Percentiles rank a stretch among this genome's conserved stretches.
phyloP scores from a whole-genome alignment of 2,329 filamentous ascomycete species.

The Nannizzia gypsea region DNA sequence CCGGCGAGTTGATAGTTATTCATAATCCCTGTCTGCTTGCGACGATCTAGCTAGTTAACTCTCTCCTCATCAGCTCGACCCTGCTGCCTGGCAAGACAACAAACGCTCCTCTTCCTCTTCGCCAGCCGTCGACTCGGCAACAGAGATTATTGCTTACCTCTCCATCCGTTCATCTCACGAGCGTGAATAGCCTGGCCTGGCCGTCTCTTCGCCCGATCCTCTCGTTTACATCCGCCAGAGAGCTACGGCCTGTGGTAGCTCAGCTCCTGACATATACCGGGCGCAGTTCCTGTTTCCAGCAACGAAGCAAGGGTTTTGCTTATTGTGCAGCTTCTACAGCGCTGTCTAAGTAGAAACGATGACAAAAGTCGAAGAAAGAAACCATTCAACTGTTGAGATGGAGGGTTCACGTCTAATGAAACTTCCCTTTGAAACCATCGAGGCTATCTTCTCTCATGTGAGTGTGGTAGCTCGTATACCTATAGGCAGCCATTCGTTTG shows the following conservation, averaged over 20 bases:
- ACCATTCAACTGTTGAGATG: neutral
- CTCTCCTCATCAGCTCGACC: neutral
- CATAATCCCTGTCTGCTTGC: neutral
- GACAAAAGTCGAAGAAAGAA: neutral
- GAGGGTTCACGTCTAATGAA: conserved; percentile 12
- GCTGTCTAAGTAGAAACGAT: neutral
- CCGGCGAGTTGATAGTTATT: neutral
- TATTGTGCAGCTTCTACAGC: neutral
- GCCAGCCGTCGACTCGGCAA: neutral
- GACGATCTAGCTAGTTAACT: neutral
- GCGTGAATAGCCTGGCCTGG: neutral
- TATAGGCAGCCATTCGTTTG: conserved; percentile 20
- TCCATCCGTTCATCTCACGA: neutral
- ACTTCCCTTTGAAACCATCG: conserved; percentile 24
- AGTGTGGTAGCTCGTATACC: conserved; percentile 34
- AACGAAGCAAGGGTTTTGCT: neutral
- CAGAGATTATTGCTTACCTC: neutral
- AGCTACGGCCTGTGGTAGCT: neutral
- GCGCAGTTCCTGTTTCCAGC: neutral
- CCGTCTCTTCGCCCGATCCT: neutral
- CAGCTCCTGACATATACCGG: neutral
- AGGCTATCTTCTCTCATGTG: conserved; percentile 24
- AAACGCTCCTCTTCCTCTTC: neutral
- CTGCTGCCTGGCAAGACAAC: neutral
- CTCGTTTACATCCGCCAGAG: neutral